Evolutionary conservation across 306 rosid species (phyloP), one percentile per base, ranked within the genome.

Genomic region (Arachis stenosperma): DNA sequence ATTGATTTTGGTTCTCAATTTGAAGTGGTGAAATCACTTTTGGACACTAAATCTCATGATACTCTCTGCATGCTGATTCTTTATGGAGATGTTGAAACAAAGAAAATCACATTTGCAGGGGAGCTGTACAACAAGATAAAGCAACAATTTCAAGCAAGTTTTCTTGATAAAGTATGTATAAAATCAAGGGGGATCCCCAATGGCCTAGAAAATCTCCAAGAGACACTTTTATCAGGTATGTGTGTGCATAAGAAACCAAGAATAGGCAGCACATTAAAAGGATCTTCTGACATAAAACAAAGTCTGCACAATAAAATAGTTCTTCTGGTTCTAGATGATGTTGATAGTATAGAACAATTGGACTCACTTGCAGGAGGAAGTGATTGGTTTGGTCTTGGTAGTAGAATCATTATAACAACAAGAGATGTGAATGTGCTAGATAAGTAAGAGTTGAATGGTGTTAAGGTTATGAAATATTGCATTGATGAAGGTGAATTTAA

Each of bases 311-410:
- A 30, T 46, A 14, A 3, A 22, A 71, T 36, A 47, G 47, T 71
- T 44, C 59, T 71, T 30, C 11, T 59, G 7, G 59, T 71, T 33
- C 48, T 71, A 4, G 76, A 71, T 59, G 59, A 71, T 5, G 50
- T 71, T 15, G 48, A 71, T 44, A 9, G 12, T 46, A 1, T 0
- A 6, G 9, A 59, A 9, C 59, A 71, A 2, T 59, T 71, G 8
- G 17, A 59, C 37, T 15, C 40, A 47, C 3, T 71, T 0, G 48
- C 48, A 44, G 12, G 48, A 44, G 48, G 12, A 44, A 11, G 2
- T 8, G 12, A 44, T 44, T 44, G 75, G 67, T 71, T 48, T 58
- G 67, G 67, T 17, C 5, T n/a, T 14, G 76, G 76, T 2, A 71
- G 76, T 5, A 71, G 6, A 1, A 61, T 71, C 9, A 58, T 71